Conservation (phyloP, 2,329 filamentous ascomycete genomes). For the Aspergillus floridensis region DNA sequence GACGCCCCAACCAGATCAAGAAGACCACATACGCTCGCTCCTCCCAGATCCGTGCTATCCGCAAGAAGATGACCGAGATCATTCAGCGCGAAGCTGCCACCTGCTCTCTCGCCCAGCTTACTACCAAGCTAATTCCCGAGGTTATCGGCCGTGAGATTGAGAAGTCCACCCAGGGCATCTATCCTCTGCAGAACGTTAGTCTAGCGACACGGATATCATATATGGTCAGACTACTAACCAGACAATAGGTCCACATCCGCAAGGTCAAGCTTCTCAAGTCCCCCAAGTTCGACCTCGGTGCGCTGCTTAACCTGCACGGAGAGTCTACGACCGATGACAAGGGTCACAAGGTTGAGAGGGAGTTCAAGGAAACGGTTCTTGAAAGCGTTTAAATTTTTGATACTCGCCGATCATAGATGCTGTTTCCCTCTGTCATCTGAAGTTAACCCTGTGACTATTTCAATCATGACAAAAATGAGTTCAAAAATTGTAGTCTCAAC, state of each 20-base stretch:
- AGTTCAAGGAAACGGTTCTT: slow-evolving; percentile 98
- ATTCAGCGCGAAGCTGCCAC: slow-evolving; percentile 92
- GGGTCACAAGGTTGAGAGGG: slow-evolving; percentile 96
- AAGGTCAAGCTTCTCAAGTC: slow-evolving; percentile 99
- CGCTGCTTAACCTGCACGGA: slow-evolving; percentile 93
- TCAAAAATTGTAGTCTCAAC: slow-evolving; percentile 10
- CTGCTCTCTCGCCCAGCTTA: slow-evolving; percentile 94
- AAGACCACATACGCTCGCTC: slow-evolving; percentile 98
- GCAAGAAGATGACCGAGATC: slow-evolving; percentile 99
- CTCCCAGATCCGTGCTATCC: slow-evolving; percentile 95
- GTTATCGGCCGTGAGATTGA: slow-evolving; percentile 99
- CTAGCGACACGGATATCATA: not conserved
- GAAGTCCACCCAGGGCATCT: slow-evolving; percentile 99
- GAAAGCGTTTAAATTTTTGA: slow-evolving; percentile 78
- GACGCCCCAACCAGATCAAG: slow-evolving; percentile 99
- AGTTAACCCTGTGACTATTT: slow-evolving; percentile 3
- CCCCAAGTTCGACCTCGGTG: slow-evolving; percentile 98
- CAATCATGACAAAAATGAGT: slow-evolving; percentile 7
- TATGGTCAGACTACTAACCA: not conserved
- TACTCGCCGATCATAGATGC: slow-evolving; percentile 76
- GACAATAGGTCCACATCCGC: slow-evolving; percentile 87
- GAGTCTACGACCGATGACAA: slow-evolving; percentile 95
- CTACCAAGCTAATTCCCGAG: slow-evolving; percentile 98
- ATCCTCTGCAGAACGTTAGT: slow-evolving; percentile 95
- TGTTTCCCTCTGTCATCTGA: slow-evolving; percentile 1